phyloP scores from a whole-genome alignment of 495 filamentous ascomycete species.

The Aspergillus diversus region DNA sequence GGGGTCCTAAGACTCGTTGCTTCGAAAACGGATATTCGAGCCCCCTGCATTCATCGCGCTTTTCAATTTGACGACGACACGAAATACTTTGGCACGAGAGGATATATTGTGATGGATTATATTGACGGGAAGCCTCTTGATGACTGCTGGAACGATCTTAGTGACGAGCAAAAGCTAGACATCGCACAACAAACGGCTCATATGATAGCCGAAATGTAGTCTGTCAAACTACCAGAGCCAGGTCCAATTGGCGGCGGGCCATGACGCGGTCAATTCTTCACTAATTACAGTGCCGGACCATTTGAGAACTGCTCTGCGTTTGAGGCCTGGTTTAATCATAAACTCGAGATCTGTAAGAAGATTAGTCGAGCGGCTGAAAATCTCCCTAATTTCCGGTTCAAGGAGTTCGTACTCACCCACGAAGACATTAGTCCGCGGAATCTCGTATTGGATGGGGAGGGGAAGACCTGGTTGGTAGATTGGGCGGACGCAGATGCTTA shows the following conservation, averaged over 20 bases:
- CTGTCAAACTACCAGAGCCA: conserved; percentile 24
- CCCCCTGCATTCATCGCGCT: conserved; percentile 27
- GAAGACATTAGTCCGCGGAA: conserved; percentile 36
- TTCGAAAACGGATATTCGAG: conserved; percentile 21
- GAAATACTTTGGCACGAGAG: conserved; percentile 30
- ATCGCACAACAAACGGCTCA: conserved; percentile 27
- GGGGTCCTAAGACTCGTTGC: conserved; percentile 23
- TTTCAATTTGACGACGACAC: conserved; percentile 27
- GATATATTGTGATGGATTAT: conserved; percentile 42
- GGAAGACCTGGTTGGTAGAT: conserved; percentile 31
- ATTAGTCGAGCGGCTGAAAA: conserved; percentile 25
- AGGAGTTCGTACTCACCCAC: conserved; percentile 32
- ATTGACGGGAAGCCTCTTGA: conserved; percentile 31
- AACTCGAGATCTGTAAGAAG: conserved; percentile 30
- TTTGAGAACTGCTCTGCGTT: conserved; percentile 30
- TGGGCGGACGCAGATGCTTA: conserved; percentile 35
- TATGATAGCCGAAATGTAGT: conserved; percentile 32
- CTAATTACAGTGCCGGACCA: conserved; percentile 34
- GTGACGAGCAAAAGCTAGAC: conserved; percentile 19
- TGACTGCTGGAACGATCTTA: conserved; percentile 30
- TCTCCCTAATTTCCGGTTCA: conserved; percentile 24
- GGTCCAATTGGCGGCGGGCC: conserved; percentile 31
- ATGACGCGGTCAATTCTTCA: conserved; percentile 34
- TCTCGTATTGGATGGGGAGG: conserved; percentile 29
- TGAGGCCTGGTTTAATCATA: conserved; percentile 39